Evolutionary conservation across 768 basidiomycete species (phyloP), one percentile per base, ranked within the genome.

Genomic region (Leccinum longicurvipes): DNA sequence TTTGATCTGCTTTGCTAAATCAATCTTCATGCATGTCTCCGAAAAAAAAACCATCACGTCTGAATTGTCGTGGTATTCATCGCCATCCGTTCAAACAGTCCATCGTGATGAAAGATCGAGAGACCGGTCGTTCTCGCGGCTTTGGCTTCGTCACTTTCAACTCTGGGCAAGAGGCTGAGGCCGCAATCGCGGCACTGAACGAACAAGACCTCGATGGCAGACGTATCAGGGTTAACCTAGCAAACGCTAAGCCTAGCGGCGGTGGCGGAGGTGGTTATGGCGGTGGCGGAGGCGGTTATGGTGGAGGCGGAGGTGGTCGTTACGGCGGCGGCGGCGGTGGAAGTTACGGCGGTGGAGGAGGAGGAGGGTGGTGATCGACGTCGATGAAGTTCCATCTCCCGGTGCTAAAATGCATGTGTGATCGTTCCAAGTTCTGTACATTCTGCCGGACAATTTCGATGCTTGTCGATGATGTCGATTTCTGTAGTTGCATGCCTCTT

Each of bases 131-230:
- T 59, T 81, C 79, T 54, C 75, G 82, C 62, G 81, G 81, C 59
- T 82, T 82, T 69, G 81, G 80, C 55, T 82, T 82, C 61, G 81
- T 82, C 60, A 79, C 76, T 41, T 76, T 68, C 41, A 19, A n/a
- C 46, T 45, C 47, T 54, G 3, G 28, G 3, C 42, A 46, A 0
- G 73, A 81, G 62, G 81, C 81, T 54, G 56, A 81, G 1, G 67
- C 70, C 54, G 80, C 81, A 34, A 81, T 83, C 64, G 9, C 24
- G 6, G 66, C 50, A 45, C 63, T 82, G 67, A 68, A 83, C 66
- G 82, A 83, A 7, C 76, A 77, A 60, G 80, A 82, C 0, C 70
- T 83, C 12, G 82, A 83, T 63, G 80, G 82, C 53, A 79, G 82
- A 53, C 71, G 77, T 44, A 62, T 83, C 71, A 79, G 75, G 60